These are phyloP conservation scores for Paecilomyces formosus DNA, from an alignment of 2,329 filamentous ascomycete species.

Conservation along the genomic window DNA sequence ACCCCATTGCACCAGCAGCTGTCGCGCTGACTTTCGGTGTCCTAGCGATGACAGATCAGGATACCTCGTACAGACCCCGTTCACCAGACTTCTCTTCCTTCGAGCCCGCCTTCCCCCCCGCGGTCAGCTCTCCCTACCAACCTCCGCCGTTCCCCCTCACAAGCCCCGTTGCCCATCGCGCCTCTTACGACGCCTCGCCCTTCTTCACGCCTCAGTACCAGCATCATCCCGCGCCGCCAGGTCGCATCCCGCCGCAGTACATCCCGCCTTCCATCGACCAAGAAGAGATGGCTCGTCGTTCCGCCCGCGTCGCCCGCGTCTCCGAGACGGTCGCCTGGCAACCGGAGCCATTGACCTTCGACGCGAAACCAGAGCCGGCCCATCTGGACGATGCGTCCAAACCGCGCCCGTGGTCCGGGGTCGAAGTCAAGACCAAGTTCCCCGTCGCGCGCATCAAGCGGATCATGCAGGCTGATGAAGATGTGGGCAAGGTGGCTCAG, in stretches of 20 bases:
- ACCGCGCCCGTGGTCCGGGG: conserved; percentile 39
- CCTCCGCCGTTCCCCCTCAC: conserved; percentile 20
- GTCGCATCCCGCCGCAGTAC: conserved; percentile 28
- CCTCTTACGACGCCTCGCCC: conserved; percentile 40
- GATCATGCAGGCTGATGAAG: conserved; percentile 98
- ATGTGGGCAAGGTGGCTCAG: conserved; percentile 96
- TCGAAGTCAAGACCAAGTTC: conserved; percentile 89
- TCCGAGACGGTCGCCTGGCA: conserved; percentile 17
- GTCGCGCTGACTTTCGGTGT: neutral
- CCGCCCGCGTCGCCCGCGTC: conserved; percentile 25
- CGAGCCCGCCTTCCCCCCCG: conserved; percentile 31
- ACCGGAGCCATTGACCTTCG: conserved; percentile 12
- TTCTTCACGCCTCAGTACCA: conserved; percentile 36
- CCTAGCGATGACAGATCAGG: conserved; percentile 37
- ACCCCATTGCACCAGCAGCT: neutral
- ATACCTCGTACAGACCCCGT: conserved; percentile 39
- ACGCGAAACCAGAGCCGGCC: conserved; percentile 10
- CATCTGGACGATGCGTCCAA: conserved; percentile 13
- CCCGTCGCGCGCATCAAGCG: conserved; percentile 96
- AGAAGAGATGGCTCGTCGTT: conserved; percentile 36
- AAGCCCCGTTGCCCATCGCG: conserved; percentile 29
- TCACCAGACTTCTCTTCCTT: conserved; percentile 47
- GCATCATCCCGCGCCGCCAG: conserved; percentile 12
- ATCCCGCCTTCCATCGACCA: conserved; percentile 21
- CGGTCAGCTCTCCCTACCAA: conserved; percentile 23